These are phyloP conservation scores for Nannochloropsis oceanica DNA, from an alignment of 108 stramenopile species.

Conservation along the genomic window DNA sequence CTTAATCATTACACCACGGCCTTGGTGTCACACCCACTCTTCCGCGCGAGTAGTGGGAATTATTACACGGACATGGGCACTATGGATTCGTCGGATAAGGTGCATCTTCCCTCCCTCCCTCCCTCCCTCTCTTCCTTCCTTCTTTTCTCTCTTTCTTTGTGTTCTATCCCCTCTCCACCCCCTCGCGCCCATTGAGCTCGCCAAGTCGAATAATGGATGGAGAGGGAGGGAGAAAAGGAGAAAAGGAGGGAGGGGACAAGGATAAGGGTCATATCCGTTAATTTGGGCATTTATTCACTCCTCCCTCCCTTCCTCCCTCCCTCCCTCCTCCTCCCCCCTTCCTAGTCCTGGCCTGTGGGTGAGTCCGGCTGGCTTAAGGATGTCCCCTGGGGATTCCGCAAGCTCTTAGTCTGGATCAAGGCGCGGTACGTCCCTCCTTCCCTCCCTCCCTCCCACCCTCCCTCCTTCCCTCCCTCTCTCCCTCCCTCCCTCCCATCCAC, in stretches of 20 bases:
- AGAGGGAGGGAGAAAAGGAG: too few species aligned
- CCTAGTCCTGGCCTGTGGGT: not conserved
- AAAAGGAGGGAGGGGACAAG: too few species aligned
- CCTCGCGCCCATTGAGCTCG: too few species aligned
- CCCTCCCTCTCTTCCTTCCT: too few species aligned
- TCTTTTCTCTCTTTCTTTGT: not conserved
- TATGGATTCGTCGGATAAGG: not conserved
- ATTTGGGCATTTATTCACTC: too few species aligned
- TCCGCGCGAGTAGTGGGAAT: not conserved
- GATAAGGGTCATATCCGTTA: too few species aligned
- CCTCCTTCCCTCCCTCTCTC: not conserved
- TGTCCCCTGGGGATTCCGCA: conserved; percentile 33
- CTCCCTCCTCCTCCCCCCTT: too few species aligned
- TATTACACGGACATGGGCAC: not conserved
- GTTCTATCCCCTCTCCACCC: not conserved
- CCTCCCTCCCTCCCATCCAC: not conserved
- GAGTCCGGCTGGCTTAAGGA: not conserved
- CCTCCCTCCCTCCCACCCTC: not conserved
- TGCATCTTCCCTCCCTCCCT: not conserved
- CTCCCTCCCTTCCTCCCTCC: too few species aligned
- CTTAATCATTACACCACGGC: conserved; percentile 60
- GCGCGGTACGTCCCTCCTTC: conserved; percentile 14
- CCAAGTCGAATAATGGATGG: too few species aligned
- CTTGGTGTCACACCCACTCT: not conserved
- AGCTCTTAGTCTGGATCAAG: conserved; percentile 32